phyloP scores from a whole-genome alignment of 2,329 filamentous ascomycete species.

The Blastomyces percursus region DNA sequence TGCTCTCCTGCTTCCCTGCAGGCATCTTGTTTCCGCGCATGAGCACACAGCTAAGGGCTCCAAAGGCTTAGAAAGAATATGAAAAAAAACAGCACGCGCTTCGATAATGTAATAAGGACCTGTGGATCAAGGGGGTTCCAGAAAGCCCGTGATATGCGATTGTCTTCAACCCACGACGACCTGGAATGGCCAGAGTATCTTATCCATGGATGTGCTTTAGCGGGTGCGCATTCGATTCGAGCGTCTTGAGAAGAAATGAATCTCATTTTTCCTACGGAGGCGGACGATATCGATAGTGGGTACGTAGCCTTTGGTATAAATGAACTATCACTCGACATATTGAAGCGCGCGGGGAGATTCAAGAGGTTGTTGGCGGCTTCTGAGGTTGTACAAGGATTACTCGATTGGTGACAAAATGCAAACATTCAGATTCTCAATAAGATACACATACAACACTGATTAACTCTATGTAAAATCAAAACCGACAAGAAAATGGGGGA shows the following conservation, averaged over 20 bases:
- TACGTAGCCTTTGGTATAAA: background rate
- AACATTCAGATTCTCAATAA: background rate
- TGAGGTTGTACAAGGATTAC: too few species aligned
- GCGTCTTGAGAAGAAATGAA: background rate
- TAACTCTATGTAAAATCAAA: background rate
- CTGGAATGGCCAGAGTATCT: background rate
- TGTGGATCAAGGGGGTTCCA: background rate
- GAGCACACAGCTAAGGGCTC: background rate
- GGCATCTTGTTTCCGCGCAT: background rate
- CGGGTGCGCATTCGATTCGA: background rate
- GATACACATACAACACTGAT: background rate
- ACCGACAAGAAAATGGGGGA: background rate
- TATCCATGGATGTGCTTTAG: too few species aligned
- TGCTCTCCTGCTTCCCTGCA: background rate
- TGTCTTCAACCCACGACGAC: background rate
- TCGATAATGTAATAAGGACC: background rate
- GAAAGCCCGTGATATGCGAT: background rate
- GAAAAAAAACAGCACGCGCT: background rate
- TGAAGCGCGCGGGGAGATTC: background rate
- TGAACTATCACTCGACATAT: background rate
- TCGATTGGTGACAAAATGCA: too few species aligned
- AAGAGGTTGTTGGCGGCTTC: background rate
- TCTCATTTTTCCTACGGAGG: background rate
- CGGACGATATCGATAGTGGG: background rate
- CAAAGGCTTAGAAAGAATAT: background rate